phyloP scores from a whole-genome alignment of 495 filamentous ascomycete genomes.

The Aspergillus diversus region DNA sequence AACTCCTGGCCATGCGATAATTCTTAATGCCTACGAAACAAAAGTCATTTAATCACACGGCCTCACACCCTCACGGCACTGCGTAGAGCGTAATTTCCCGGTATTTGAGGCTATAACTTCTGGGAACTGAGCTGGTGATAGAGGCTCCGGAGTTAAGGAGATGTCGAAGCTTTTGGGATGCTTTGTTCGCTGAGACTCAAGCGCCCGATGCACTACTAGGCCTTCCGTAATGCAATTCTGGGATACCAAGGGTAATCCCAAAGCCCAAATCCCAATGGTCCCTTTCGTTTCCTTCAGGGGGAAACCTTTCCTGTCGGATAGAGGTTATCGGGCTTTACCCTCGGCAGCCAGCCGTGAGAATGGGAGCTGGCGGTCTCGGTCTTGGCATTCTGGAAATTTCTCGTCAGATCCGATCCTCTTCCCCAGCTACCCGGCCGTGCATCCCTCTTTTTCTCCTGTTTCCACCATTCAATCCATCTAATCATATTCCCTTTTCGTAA shows the following conservation, averaged over 20 bases:
- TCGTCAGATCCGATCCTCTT: slow-evolving; percentile 48
- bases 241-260: not conserved
- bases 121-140: not conserved
- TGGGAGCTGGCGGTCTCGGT: slow-evolving; percentile 43
- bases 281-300: not conserved
- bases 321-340: slow-evolving; percentile 28
- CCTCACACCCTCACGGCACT: not conserved
- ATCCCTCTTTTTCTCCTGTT: slow-evolving; percentile 37
- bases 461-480: slow-evolving; percentile 30
- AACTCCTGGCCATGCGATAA: slow-evolving; percentile 19
- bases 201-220: too few relatives aligned
- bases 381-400: slow-evolving; percentile 63
- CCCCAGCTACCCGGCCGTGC: slow-evolving; percentile 32
- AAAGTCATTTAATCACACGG: not conserved
- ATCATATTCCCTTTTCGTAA: slow-evolving; percentile 15
- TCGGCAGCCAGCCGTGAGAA: slow-evolving; percentile 34
- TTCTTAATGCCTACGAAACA: slow-evolving; percentile 21
- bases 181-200: too few relatives aligned
- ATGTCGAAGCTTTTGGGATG: too few relatives aligned
- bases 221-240: not conserved
- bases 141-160: too few relatives aligned
- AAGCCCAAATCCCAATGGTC: not conserved
- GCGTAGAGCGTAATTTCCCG: not conserved
- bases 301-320: not conserved
- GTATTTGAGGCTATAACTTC: not conserved